These are phyloP conservation scores for Silene coronaria DNA, from an alignment of 179 eudicot species.

Conservation along the genomic window DNA sequence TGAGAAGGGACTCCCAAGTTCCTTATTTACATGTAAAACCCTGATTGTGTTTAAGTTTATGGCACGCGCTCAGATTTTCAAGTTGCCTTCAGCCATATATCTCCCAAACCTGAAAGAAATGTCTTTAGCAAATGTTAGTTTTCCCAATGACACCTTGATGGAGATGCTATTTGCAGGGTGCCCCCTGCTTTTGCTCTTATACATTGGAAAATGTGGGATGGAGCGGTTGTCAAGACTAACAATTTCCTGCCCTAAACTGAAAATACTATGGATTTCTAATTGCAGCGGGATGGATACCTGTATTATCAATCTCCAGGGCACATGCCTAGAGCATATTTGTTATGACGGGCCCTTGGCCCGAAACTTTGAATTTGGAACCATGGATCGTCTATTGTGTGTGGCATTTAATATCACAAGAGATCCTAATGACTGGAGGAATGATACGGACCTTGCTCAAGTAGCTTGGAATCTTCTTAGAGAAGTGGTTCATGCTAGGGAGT, in stretches of 20 bases:
- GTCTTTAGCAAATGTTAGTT: background rate
- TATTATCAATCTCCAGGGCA: background rate
- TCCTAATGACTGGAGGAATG: background rate
- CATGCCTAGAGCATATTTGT: background rate
- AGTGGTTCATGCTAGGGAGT: background rate
- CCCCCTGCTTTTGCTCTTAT: background rate
- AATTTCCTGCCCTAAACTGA: conserved; percentile 4
- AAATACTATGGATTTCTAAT: background rate
- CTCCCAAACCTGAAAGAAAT: background rate
- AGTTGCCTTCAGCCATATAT: background rate
- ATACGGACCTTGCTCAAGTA: background rate
- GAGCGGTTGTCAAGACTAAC: background rate
- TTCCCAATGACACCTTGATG: background rate
- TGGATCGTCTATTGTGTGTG: background rate
- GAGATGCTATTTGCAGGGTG: conserved; percentile 8
- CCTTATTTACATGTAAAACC: background rate
- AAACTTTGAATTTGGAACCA: background rate
- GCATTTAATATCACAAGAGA: background rate
- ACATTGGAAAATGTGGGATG: background rate
- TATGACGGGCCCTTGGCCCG: background rate
- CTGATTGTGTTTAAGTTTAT: background rate
- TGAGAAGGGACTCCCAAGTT: background rate
- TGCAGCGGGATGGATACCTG: background rate
- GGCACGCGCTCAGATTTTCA: background rate
- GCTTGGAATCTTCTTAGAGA: background rate